Conservation (phyloP, 2,329 filamentous ascomycete genomes). For the Rhexocercosporidium sp. region DNA sequence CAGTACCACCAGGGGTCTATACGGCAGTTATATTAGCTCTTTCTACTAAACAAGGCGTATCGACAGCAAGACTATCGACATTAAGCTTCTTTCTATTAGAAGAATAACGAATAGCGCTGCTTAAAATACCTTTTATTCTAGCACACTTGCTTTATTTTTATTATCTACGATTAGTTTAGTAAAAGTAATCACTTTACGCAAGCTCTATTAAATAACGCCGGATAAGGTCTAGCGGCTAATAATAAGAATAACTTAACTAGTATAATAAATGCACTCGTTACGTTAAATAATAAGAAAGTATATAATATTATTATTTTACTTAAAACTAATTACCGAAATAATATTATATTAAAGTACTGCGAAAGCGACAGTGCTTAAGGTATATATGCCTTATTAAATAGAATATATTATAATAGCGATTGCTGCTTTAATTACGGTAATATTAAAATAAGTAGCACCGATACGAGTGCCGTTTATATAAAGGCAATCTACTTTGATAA, state of each 20-base stretch:
- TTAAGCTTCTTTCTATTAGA: slow-evolving; percentile 56
- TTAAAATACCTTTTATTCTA: slow-evolving; percentile 65
- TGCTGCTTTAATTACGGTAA: slow-evolving; percentile 48
- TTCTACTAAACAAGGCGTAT: slow-evolving; percentile 60
- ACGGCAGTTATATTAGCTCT: slow-evolving; percentile 52
- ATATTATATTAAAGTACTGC: slow-evolving; percentile 57
- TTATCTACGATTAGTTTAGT: slow-evolving; percentile 71
- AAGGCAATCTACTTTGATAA: too few species aligned
- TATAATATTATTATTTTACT: slow-evolving; percentile 68
- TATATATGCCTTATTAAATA: slow-evolving; percentile 65
- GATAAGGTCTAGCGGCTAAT: slow-evolving; percentile 58
- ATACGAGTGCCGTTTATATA: too few species aligned
- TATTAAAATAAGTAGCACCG: too few species aligned
- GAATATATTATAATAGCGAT: slow-evolving; percentile 60
- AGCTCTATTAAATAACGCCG: slow-evolving; percentile 61
- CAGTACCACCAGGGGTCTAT: slow-evolving; percentile 1
- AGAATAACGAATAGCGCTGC: slow-evolving; percentile 64
- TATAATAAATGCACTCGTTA: slow-evolving; percentile 65
- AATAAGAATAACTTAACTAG: slow-evolving; percentile 66
- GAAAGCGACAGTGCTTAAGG: slow-evolving; percentile 59
- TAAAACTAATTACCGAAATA: slow-evolving; percentile 67
- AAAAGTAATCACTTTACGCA: slow-evolving; percentile 65
- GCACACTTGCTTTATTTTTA: slow-evolving; percentile 67
- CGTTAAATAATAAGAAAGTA: slow-evolving; percentile 62
- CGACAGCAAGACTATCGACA: slow-evolving; percentile 58